Percentiles rank a stretch among this genome's conserved stretches.
Evolutionary conservation across 2,329 filamentous ascomycete genomes (phyloP).

Genomic region (Fusarium pseudograminearum): DNA sequence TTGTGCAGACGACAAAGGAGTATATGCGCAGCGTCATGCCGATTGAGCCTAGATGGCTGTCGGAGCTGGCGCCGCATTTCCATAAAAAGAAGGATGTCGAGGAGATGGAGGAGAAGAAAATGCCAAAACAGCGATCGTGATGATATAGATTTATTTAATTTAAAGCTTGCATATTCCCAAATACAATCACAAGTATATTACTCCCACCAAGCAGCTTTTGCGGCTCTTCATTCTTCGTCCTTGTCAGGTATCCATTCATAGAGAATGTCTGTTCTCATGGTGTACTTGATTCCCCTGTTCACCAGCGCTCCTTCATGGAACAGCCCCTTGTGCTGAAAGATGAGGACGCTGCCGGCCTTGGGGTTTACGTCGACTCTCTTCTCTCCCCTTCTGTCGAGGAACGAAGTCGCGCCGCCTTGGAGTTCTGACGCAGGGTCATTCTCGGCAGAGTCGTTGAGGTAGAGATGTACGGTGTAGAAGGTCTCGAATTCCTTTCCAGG

Average conservation of each 20-base stretch:
- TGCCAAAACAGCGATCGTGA: constrained; percentile 53
- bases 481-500: constrained; percentile 56
- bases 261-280: constrained; percentile 67
- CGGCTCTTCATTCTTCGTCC: not conserved
- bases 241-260: constrained; percentile 54
- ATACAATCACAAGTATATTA: not conserved
- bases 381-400: constrained; percentile 59
- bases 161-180: constrained; percentile 7
- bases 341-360: constrained; percentile 67
- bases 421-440: constrained; percentile 48
- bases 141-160: constrained; percentile 10
- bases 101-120: constrained; percentile 79
- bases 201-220: constrained; percentile 10
- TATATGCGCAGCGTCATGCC: constrained; percentile 92
- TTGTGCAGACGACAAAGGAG: constrained; percentile 87
- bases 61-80: constrained; percentile 92
- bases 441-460: constrained; percentile 50
- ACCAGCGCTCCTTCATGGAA: constrained; percentile 68
- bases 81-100: constrained; percentile 94
- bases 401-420: constrained; percentile 67
- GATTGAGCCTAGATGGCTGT: constrained; percentile 85
- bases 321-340: constrained; percentile 68
- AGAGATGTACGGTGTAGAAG: constrained; percentile 68
- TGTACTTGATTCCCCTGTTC: constrained; percentile 65
- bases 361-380: constrained; percentile 65